These are phyloP conservation scores for Tieghemostelium lacteum DNA, from an alignment of 78 protist species.

Conservation along the genomic window DNA sequence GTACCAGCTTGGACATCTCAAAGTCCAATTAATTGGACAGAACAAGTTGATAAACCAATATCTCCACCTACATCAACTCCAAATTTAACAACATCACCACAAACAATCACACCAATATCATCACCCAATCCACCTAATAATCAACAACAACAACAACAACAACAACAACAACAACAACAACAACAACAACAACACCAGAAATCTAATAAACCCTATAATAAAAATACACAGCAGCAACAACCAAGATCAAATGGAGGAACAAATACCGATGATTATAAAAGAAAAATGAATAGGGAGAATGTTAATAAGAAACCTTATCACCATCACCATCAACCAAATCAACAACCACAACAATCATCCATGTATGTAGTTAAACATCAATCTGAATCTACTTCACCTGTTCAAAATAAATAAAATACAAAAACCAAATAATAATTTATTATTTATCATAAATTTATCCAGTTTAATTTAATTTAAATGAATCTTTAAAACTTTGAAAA, in stretches of 20 bases:
- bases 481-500: too few species aligned
- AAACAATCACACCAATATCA: background rate
- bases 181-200: background rate
- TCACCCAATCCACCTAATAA: background rate
- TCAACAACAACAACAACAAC: slow-evolving; percentile 12
- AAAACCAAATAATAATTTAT: too few species aligned
- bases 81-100: background rate
- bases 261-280: too few species aligned
- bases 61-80: slow-evolving; percentile 3
- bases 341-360: background rate
- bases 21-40: background rate
- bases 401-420: too few species aligned
- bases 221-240: background rate
- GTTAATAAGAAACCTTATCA: background rate
- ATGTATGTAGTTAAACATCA: background rate
- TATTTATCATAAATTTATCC: too few species aligned
- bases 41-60: background rate
- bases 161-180: background rate
- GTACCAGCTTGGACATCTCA: background rate
- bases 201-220: background rate
- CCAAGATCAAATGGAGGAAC: background rate
- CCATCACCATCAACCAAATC: background rate
- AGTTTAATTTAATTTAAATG: too few species aligned
- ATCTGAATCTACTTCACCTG: background rate
- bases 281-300: background rate